phyloP scores from a whole-genome alignment of 345 rosid species.

The Pugionium cornutum region DNA sequence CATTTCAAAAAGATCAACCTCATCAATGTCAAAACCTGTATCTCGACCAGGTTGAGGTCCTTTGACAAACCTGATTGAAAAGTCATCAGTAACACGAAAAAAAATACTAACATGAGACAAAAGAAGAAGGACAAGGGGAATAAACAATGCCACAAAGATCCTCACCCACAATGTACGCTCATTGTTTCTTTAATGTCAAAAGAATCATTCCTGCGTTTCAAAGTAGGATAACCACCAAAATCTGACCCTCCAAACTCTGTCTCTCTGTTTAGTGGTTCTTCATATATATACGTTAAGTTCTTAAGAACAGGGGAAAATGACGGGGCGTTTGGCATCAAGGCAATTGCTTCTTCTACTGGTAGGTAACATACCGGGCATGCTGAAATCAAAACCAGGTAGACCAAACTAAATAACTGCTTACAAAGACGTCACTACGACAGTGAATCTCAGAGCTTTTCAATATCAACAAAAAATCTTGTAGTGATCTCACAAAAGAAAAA shows the following conservation, averaged over 20 bases:
- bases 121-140: not conserved
- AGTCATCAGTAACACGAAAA: not conserved
- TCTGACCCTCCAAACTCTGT: slow-evolving; percentile 90
- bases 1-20: slow-evolving; percentile 72
- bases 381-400: slow-evolving; percentile 34
- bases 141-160: slow-evolving; percentile 31
- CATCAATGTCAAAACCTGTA: slow-evolving; percentile 78
- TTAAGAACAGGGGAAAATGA: slow-evolving; percentile 72
- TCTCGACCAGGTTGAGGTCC: slow-evolving; percentile 70
- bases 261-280: slow-evolving; percentile 51
- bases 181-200: slow-evolving; percentile 67
- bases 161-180: slow-evolving; percentile 73
- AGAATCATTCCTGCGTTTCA: slow-evolving; percentile 66
- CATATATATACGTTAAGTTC: slow-evolving; percentile 62
- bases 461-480: too few species aligned
- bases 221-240: slow-evolving; percentile 88
- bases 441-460: too few species aligned
- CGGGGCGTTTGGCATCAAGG: slow-evolving; percentile 72
- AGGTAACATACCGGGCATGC: slow-evolving; percentile 95
- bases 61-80: slow-evolving; percentile 57
- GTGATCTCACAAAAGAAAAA: not conserved
- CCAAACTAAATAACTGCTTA: too few species aligned
- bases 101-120: too few species aligned
- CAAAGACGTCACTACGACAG: too few species aligned
- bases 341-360: slow-evolving; percentile 83